These are phyloP conservation scores for Phytopythium helicoides DNA, from an alignment of 352 stramenopile species.

Conservation along the genomic window DNA sequence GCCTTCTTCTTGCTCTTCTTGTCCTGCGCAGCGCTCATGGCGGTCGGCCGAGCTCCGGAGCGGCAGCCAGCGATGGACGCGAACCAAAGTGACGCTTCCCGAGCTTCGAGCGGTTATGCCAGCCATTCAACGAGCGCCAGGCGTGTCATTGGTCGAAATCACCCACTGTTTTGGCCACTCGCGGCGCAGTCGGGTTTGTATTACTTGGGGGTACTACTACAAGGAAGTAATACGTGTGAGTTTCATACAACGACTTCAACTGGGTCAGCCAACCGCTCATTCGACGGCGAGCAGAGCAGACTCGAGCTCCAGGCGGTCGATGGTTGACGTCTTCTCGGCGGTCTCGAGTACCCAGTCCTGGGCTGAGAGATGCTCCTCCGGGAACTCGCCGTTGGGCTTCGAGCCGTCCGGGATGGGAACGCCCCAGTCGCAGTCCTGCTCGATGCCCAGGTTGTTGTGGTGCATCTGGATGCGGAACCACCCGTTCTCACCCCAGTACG, in stretches of 20 bases:
- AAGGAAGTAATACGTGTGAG: no score
- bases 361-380: background rate
- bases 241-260: no score
- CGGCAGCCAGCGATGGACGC: background rate
- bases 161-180: no score
- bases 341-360: constrained; percentile 6
- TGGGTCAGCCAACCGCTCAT: constrained; percentile 18
- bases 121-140: constrained; percentile 3
- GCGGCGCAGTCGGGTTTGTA: no score
- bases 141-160: constrained; percentile 3
- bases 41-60: background rate
- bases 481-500: constrained; percentile 90
- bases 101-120: background rate
- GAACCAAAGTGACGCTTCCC: constrained; percentile 7
- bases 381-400: constrained; percentile 33
- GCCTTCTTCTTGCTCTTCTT: constrained; percentile 42
- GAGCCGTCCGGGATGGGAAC: constrained; percentile 80
- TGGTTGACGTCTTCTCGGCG: background rate
- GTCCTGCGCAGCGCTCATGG: constrained; percentile 33
- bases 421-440: constrained; percentile 88
- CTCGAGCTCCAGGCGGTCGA: constrained; percentile 23
- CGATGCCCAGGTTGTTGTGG: constrained; percentile 89
- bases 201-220: no score
- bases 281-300: constrained; percentile 24
- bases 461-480: constrained; percentile 92